Conservation (phyloP, 768 basidiomycete species). For the Porphyrellus cyaneotinctus region DNA sequence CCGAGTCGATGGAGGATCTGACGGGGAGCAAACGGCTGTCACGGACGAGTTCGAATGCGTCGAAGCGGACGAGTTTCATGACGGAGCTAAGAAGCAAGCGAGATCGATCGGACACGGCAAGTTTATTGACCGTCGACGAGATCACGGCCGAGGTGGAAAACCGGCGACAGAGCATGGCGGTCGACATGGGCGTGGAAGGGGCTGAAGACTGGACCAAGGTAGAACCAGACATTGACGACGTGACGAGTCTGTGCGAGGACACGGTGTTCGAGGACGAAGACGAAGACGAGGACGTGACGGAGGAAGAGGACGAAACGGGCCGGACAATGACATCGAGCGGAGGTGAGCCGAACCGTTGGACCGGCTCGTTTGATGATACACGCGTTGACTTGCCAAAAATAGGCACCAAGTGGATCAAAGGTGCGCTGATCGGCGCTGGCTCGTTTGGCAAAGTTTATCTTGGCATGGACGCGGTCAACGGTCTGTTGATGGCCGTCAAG, state of each 20-base stretch:
- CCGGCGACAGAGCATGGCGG: constrained; percentile 49
- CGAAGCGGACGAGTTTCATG: constrained; percentile 73
- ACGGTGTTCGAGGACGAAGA: constrained; percentile 47
- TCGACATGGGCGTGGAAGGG: constrained; percentile 42
- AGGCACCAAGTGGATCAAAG: constrained; percentile 96
- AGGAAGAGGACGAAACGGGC: constrained; percentile 48
- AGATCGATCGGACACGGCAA: constrained; percentile 84
- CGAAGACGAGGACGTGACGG: constrained; percentile 44
- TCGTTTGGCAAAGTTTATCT: constrained; percentile 95
- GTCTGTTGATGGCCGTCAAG: constrained; percentile 94
- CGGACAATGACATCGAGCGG: constrained; percentile 54
- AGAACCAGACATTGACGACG: constrained; percentile 49
- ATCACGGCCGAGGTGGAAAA: constrained; percentile 92
- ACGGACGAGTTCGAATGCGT: constrained; percentile 43
- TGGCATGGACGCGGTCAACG: constrained; percentile 89
- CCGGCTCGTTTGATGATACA: neutral
- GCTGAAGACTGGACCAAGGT: constrained; percentile 76
- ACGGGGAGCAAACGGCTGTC: constrained; percentile 39
- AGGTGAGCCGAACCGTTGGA: constrained; percentile 34
- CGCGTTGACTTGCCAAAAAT: constrained; percentile 15
- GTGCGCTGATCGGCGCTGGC: constrained; percentile 90
- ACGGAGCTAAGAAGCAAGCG: constrained; percentile 78
- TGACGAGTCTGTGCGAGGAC: constrained; percentile 43
- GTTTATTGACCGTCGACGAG: constrained; percentile 93
- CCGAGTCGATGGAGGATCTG: constrained; percentile 69